phyloP scores from a whole-genome alignment of 2,329 filamentous ascomycete species.

The Mariannaea sp. region DNA sequence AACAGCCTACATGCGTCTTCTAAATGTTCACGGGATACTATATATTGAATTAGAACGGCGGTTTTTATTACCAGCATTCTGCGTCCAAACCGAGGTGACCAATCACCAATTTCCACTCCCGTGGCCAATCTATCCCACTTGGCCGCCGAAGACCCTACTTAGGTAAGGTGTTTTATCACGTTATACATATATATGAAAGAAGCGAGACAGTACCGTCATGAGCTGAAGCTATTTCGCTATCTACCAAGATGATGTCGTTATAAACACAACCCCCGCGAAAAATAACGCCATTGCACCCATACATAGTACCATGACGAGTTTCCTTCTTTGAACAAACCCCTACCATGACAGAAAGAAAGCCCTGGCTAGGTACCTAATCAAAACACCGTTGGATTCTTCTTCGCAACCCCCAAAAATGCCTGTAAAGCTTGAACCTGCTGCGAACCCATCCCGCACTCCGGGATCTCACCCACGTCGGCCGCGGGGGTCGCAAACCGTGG shows the following conservation, averaged over 20 bases:
- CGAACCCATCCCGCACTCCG: not conserved
- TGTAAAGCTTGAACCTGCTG: not conserved
- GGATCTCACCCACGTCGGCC: not conserved
- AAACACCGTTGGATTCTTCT: too few species aligned
- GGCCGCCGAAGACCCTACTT: not conserved
- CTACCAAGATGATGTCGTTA: constrained; percentile 7
- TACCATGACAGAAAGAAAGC: too few species aligned
- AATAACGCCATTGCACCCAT: constrained; percentile 15
- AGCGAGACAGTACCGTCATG: too few species aligned
- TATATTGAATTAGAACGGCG: not conserved
- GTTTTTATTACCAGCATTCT: not conserved
- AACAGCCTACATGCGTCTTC: too few species aligned
- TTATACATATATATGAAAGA: too few species aligned
- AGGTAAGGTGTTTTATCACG: too few species aligned
- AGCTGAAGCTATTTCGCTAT: constrained; percentile 13
- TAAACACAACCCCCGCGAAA: constrained; percentile 3
- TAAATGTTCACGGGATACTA: not conserved
- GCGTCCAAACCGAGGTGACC: not conserved
- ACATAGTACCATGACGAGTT: constrained; percentile 2
- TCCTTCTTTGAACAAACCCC: not conserved
- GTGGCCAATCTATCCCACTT: constrained; percentile 1
- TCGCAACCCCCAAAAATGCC: too few species aligned
- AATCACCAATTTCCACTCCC: not conserved
- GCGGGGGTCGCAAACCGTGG: not conserved
- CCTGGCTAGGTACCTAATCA: too few species aligned